A percentile compares a stretch with the other conserved stretches of the same genome.
Evolutionary conservation across 2,329 filamentous ascomycete genomes (phyloP).

Genomic region (Lasiodiplodia gonubiensis): DNA sequence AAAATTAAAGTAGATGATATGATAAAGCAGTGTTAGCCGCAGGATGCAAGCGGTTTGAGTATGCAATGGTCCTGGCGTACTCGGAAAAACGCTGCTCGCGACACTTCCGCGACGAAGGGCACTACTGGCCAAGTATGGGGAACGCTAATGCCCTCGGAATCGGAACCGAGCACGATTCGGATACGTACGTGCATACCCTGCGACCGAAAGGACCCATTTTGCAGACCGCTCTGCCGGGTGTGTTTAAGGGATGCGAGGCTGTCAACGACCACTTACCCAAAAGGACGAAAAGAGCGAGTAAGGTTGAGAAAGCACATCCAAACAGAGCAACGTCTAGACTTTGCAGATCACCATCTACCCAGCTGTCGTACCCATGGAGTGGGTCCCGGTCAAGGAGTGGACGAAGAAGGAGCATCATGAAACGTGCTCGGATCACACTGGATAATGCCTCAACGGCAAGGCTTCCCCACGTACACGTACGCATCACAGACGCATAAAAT

Average conservation of each 20-base stretch:
- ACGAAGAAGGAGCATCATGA: constrained; percentile 9
- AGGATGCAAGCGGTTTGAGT: no score
- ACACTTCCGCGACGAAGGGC: not conserved
- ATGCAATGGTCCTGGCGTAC: no score
- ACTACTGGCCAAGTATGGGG: not conserved
- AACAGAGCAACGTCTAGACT: not conserved
- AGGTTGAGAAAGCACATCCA: no score
- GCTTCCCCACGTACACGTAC: not conserved
- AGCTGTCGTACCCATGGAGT: not conserved
- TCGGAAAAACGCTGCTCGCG: not conserved
- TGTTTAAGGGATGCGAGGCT: not conserved
- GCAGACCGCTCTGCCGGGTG: no score
- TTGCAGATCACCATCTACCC: not conserved
- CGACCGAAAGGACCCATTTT: no score
- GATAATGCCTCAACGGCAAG: constrained; percentile 14
- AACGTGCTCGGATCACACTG: constrained; percentile 18
- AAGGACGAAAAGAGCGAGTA: not conserved
- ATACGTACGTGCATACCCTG: not conserved
- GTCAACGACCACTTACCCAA: not conserved
- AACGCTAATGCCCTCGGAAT: not conserved
- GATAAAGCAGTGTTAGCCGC: no score
- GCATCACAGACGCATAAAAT: not conserved
- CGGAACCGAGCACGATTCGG: not conserved
- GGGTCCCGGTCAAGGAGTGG: not conserved
- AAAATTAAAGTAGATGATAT: not conserved